Base-by-base conservation (phyloP, 345 rosid genomes). In the Eucalyptus virginea region DNA sequence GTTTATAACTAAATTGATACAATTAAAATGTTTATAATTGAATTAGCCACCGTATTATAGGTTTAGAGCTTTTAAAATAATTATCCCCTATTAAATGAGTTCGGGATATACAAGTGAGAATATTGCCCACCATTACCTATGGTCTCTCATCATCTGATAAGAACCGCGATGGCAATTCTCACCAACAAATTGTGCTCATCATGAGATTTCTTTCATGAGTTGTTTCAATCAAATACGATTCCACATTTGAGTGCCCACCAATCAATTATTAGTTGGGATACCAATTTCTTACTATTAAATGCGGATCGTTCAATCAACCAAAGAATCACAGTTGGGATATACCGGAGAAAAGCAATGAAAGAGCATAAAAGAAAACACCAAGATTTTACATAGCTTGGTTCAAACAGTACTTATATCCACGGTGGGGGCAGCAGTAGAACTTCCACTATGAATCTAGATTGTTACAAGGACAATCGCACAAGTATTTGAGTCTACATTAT, bases 1-100 rank as follows among this genome's bases (percentile, higher is more conserved):
- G n/a, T 60, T 28, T 26, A 60, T 60, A 26, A 60, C 7, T 60
- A 11, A 26, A 60, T 60, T 2, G 5, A 19, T 52, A 12, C 4
- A 28, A 60, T 60, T 6, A 11, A 60, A 26, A 26, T 0, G 2
- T 26, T 58, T 5, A 6, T 60, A 24, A 60, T 60, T 60, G 2
- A 24, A 60, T 60, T 0, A 6, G 8, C 7, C 30, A 12, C 14
- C 16, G 0, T 28, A 11, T 2, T 26, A 28, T 11, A 28, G 14
- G 15, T 60, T 60, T 26, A 26, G 67, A 28, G 13, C 16, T 60
- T 60, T 60, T 28, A 24, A 24, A 60, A 26, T 11, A 60, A 60
- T 60, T 11, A 28, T 26, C 32, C 28, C 60, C 3, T 60, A 28
- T 60, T 60, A 60, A 60, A 28, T 60, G 32, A 60, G 67, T 60